Evolutionary conservation across 306 rosid genomes (phyloP).

Genomic region (Pyrus betulifolia): DNA sequence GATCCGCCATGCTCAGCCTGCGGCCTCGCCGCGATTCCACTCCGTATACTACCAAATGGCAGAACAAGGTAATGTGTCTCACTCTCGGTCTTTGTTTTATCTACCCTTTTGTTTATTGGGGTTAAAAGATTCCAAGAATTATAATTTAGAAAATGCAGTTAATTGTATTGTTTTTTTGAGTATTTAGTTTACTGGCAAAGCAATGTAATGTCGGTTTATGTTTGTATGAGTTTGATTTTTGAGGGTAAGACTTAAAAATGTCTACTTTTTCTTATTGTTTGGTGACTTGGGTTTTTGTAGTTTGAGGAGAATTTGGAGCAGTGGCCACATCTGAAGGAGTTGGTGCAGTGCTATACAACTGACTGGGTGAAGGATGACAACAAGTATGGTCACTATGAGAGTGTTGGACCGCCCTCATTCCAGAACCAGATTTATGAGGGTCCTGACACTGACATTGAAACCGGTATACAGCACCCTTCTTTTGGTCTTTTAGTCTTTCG

Average conservation of each 20-base stretch:
- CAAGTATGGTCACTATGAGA: conserved; percentile 88
- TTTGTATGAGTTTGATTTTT: neutral
- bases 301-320: conserved; percentile 96
- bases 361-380: conserved; percentile 95
- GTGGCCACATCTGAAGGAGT: conserved; percentile 93
- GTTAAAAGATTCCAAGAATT: neutral
- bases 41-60: conserved; percentile 81
- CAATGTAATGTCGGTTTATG: neutral
- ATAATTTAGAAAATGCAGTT: neutral
- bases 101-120: neutral
- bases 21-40: conserved; percentile 93
- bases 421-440: conserved; percentile 92
- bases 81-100: neutral
- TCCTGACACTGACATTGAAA: conserved; percentile 94
- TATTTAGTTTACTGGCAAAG: neutral
- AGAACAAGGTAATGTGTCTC: conserved; percentile 58
- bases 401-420: conserved; percentile 57
- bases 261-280: neutral
- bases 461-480: conserved; percentile 40
- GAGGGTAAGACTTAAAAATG: neutral
- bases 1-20: conserved; percentile 90
- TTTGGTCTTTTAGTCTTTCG: neutral
- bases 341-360: conserved; percentile 90
- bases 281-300: conserved; percentile 27
- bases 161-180: neutral